phyloP scores from a whole-genome alignment of 2,329 filamentous ascomycete species.

The Stemphylium lycopersici region DNA sequence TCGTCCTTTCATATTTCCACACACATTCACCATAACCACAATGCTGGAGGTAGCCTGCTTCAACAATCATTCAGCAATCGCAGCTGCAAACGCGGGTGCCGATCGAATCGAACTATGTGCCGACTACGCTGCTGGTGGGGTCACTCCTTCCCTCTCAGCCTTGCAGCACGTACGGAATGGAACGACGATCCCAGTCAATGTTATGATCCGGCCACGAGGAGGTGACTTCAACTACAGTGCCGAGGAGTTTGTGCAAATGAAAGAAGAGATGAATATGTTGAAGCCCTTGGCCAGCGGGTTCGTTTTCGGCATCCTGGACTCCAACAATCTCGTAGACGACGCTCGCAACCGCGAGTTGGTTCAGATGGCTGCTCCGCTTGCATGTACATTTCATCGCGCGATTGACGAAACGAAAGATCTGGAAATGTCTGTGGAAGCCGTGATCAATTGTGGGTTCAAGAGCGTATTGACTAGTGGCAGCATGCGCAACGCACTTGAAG shows the following conservation, averaged over 20 bases:
- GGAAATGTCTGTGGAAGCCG: slow-evolving; percentile 41
- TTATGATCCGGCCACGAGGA: slow-evolving; percentile 61
- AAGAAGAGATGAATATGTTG: slow-evolving; percentile 46
- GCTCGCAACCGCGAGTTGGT: slow-evolving; percentile 53
- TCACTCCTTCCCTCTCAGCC: slow-evolving; percentile 47
- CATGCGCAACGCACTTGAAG: slow-evolving; percentile 41
- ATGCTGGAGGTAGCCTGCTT: slow-evolving; percentile 60
- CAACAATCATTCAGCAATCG: slow-evolving; percentile 50
- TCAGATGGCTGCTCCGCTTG: slow-evolving; percentile 47
- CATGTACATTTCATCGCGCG: slow-evolving; percentile 63
- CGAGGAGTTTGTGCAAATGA: slow-evolving; percentile 54
- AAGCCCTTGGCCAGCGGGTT: slow-evolving; percentile 54
- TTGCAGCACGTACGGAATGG: slow-evolving; percentile 33
- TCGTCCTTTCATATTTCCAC: too few relatives aligned
- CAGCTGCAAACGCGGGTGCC: slow-evolving; percentile 53
- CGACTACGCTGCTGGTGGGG: slow-evolving; percentile 50
- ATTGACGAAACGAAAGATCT: slow-evolving; percentile 54
- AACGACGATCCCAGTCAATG: slow-evolving; percentile 52
- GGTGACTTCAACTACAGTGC: slow-evolving; percentile 54
- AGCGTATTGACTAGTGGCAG: slow-evolving; percentile 59
- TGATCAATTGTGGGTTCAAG: slow-evolving; percentile 54
- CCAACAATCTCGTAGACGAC: slow-evolving; percentile 47
- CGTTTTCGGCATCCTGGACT: slow-evolving; percentile 58
- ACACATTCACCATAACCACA: background rate
- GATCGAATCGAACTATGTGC: slow-evolving; percentile 60